Evolutionary conservation across 2,329 filamentous ascomycete genomes (phyloP).

Genomic region (Pseudopithomyces chartarum): DNA sequence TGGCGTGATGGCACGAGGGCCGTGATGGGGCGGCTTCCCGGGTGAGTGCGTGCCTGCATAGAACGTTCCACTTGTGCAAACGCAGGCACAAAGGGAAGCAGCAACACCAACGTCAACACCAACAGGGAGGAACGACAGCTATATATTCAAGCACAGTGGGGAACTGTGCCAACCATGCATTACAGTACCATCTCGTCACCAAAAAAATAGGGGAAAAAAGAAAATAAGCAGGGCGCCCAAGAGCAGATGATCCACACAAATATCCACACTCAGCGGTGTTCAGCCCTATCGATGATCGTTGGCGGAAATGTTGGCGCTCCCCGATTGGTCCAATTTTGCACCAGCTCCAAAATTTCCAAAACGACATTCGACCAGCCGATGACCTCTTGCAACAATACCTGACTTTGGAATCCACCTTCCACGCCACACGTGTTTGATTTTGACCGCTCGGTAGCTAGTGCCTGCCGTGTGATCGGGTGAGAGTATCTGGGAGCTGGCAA

Average conservation of each 20-base stretch:
- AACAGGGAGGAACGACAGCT: neutral
- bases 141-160: neutral
- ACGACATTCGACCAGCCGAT: slow-evolving; percentile 17
- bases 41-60: neutral
- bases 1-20: slow-evolving; percentile 12
- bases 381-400: slow-evolving; percentile 4
- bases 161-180: neutral
- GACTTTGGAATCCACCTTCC: neutral
- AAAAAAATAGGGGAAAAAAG: neutral
- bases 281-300: slow-evolving; percentile 8
- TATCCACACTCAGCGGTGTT: slow-evolving; percentile 6
- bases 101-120: neutral
- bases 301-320: slow-evolving; percentile 9
- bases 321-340: slow-evolving; percentile 19
- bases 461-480: neutral
- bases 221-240: neutral
- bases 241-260: slow-evolving; percentile 2
- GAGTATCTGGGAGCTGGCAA: neutral
- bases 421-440: neutral
- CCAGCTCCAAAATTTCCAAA: slow-evolving; percentile 5
- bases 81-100: neutral
- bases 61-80: too few species aligned
- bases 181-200: neutral
- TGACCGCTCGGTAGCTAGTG: slow-evolving; percentile 1
- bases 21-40: slow-evolving; percentile 11